These are phyloP conservation scores for Neonectria punicea DNA, from an alignment of 2,329 filamentous ascomycete species.

Conservation along the genomic window DNA sequence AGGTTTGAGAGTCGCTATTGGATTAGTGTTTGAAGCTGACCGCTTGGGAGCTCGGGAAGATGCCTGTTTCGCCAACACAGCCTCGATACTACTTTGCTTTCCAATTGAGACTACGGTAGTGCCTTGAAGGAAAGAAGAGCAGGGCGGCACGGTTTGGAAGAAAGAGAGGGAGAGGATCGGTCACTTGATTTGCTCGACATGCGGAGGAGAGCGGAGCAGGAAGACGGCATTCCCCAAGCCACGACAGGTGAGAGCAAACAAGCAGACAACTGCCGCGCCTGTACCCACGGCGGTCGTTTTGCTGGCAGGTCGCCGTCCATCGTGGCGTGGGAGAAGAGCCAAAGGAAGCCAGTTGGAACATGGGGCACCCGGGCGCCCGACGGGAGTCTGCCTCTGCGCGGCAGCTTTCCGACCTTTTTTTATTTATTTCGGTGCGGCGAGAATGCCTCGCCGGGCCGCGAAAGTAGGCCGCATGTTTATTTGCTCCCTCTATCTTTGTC, in stretches of 20 bases:
- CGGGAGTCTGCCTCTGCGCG: slow-evolving; percentile 20
- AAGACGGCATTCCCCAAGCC: slow-evolving; percentile 1
- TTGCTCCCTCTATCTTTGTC: not conserved
- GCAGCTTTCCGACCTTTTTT: not conserved
- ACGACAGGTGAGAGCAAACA: not conserved
- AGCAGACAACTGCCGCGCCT: not conserved
- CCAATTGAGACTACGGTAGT: not conserved
- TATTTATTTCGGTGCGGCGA: slow-evolving; percentile 1
- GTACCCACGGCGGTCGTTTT: not conserved
- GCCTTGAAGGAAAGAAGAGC: not conserved
- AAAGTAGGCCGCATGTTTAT: slow-evolving; percentile 15
- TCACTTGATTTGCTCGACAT: slow-evolving; percentile 28
- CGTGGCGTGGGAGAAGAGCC: not conserved
- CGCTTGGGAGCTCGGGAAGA: not conserved
- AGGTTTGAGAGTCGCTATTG: not conserved
- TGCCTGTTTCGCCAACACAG: not conserved
- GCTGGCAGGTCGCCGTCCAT: not conserved
- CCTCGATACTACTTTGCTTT: not conserved
- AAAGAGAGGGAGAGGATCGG: not conserved
- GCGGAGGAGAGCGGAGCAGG: slow-evolving; percentile 15
- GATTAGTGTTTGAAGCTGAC: not conserved
- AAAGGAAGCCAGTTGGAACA: not conserved
- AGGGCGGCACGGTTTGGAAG: not conserved
- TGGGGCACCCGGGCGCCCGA: not conserved
- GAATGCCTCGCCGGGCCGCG: slow-evolving; percentile 37